Conservation (phyloP, 345 rosid species). For the Physaria fendleri region DNA sequence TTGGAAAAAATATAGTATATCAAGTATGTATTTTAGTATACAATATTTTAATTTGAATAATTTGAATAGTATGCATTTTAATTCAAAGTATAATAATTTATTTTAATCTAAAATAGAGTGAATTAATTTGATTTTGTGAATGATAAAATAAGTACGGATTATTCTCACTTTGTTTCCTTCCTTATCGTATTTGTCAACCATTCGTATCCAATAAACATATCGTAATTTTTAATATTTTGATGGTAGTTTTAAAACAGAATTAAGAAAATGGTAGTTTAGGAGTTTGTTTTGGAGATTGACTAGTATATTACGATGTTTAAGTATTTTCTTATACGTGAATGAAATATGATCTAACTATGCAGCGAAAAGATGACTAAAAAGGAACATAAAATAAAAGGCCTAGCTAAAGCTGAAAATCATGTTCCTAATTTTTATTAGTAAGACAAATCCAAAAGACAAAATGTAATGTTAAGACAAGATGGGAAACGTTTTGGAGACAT, state of each 20-base stretch:
- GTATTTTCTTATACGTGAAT: background rate
- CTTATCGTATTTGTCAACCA: too few relatives aligned
- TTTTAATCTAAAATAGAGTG: too few relatives aligned
- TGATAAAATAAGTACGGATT: too few relatives aligned
- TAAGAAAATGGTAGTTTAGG: background rate
- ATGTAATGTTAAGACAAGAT: conserved; percentile 3
- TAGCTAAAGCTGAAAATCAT: conserved; percentile 20
- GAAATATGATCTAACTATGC: conserved; percentile 4
- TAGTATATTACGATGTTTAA: background rate
- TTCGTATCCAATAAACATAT: too few relatives aligned
- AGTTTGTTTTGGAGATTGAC: background rate
- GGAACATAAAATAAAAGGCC: conserved; percentile 14
- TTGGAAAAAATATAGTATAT: too few relatives aligned
- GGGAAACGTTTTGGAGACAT: conserved; percentile 15
- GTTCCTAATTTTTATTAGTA: conserved; percentile 1
- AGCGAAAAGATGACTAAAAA: conserved; percentile 4
- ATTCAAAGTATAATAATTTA: too few relatives aligned
- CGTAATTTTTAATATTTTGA: background rate
- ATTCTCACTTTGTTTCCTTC: too few relatives aligned
- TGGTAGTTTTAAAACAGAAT: background rate
- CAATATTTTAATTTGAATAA: too few relatives aligned
- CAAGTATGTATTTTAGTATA: too few relatives aligned
- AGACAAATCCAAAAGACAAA: conserved; percentile 15
- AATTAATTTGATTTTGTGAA: too few relatives aligned
- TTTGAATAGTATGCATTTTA: too few relatives aligned